A percentile compares a stretch with the other conserved stretches of the same genome.
Evolutionary conservation across 2,329 filamentous ascomycete genomes (phyloP).

Genomic region (Monilinia fructigena): DNA sequence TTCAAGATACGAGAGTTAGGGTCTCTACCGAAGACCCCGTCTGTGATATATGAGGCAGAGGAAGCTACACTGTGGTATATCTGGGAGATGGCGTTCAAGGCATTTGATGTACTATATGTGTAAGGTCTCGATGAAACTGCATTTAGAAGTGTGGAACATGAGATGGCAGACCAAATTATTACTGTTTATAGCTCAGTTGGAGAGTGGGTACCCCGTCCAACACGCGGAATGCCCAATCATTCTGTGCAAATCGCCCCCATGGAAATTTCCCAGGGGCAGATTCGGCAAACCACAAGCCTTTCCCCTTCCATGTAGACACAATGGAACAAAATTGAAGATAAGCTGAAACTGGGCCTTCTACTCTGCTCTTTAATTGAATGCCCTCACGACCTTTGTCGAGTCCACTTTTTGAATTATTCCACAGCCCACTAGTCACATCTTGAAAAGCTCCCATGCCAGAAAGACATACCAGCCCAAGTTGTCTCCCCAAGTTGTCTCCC

Average conservation of each 20-base stretch:
- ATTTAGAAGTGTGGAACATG: slow-evolving; percentile 17
- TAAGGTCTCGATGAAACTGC: slow-evolving; percentile 20
- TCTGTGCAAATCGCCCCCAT: background rate
- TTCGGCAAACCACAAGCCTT: background rate
- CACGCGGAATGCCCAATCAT: background rate
- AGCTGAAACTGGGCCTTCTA: background rate
- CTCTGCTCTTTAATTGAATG: background rate
- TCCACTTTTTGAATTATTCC: too few species aligned
- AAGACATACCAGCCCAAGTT: background rate
- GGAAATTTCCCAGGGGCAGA: background rate
- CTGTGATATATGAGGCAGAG: slow-evolving; percentile 2
- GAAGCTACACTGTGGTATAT: slow-evolving; percentile 22
- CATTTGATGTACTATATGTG: slow-evolving; percentile 23
- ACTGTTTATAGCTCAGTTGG: slow-evolving; percentile 15
- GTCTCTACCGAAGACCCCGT: background rate
- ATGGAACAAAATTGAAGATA: background rate
- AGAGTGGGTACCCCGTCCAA: background rate
- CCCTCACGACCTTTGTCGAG: too few species aligned
- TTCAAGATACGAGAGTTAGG: slow-evolving; percentile 3
- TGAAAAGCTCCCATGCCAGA: background rate
- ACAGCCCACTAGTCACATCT: too few species aligned
- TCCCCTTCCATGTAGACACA: background rate
- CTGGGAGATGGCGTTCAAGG: slow-evolving; percentile 25
- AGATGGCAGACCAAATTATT: slow-evolving; percentile 11
- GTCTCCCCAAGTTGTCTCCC: background rate